A percentile compares a stretch with the other conserved stretches of the same genome.
Evolutionary conservation across 345 rosid species (phyloP).

Genomic region (Pugionium dolabratum): DNA sequence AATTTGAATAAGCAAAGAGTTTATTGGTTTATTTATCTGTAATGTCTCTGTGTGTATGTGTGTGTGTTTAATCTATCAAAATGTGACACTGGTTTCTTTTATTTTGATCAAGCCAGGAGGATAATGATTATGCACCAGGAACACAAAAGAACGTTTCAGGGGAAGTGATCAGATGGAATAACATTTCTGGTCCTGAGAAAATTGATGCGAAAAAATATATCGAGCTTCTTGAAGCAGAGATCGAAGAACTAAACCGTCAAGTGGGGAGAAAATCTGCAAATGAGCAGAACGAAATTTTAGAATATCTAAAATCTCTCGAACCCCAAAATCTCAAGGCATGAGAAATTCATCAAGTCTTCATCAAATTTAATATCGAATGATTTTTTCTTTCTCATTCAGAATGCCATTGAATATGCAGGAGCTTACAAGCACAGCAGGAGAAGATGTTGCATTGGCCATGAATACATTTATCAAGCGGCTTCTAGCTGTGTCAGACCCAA

Average conservation of each 20-base stretch:
- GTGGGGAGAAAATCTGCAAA: slow-evolving; percentile 64
- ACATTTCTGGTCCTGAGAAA: slow-evolving; percentile 84
- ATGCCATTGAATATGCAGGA: slow-evolving; percentile 51
- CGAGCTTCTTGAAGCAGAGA: slow-evolving; percentile 92
- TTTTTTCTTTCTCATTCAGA: neutral
- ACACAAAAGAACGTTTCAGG: slow-evolving; percentile 94
- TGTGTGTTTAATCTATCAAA: neutral
- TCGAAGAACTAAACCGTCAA: slow-evolving; percentile 80
- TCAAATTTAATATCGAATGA: neutral
- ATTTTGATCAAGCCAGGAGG: slow-evolving; percentile 47
- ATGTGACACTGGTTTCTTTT: slow-evolving; percentile 17
- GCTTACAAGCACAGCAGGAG: slow-evolving; percentile 90
- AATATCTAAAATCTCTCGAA: slow-evolving; percentile 85
- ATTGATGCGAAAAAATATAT: slow-evolving; percentile 89
- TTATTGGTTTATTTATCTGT: too few species aligned
- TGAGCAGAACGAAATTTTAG: slow-evolving; percentile 83
- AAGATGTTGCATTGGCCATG: slow-evolving; percentile 92
- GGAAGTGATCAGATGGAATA: slow-evolving; percentile 90
- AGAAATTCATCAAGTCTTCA: neutral
- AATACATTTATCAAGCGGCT: slow-evolving; percentile 91
- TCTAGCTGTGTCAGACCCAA: slow-evolving; percentile 75
- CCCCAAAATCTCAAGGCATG: slow-evolving; percentile 94
- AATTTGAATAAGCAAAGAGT: neutral
- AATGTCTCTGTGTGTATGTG: too few species aligned
- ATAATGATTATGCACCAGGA: slow-evolving; percentile 80